phyloP scores from a whole-genome alignment of 2,329 filamentous ascomycete genomes.

The Trichoderma aggressivum region DNA sequence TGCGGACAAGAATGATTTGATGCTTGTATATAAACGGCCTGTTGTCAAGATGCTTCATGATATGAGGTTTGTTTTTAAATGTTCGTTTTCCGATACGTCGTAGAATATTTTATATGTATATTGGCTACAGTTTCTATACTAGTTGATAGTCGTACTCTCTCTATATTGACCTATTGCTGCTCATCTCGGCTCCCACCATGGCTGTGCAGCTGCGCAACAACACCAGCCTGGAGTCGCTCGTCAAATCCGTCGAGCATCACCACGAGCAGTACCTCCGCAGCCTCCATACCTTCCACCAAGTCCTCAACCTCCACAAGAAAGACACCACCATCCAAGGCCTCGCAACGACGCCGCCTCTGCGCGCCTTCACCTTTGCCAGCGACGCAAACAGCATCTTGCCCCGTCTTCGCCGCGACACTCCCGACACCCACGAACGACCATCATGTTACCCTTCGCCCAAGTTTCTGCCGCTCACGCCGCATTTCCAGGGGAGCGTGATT shows the following conservation, averaged over 20 bases:
- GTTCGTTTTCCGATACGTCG: not conserved
- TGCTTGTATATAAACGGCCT: not conserved
- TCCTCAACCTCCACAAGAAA: constrained; percentile 23
- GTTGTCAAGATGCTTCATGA: not conserved
- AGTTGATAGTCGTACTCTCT: not conserved
- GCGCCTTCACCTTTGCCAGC: constrained; percentile 24
- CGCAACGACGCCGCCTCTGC: constrained; percentile 31
- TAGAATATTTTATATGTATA: not conserved
- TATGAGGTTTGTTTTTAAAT: not conserved
- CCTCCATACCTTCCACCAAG: constrained; percentile 31
- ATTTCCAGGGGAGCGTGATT: constrained; percentile 17
- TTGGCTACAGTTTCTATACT: not conserved
- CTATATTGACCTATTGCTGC: not conserved
- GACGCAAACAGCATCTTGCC: constrained; percentile 19
- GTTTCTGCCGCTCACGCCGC: constrained; percentile 25
- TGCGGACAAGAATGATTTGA: not conserved
- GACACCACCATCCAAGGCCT: constrained; percentile 24
- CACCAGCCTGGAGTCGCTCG: constrained; percentile 32
- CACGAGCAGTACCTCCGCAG: constrained; percentile 36
- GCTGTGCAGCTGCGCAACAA: constrained; percentile 21
- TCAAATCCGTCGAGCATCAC: constrained; percentile 32
- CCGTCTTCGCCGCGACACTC: constrained; percentile 29
- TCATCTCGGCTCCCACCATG: not conserved
- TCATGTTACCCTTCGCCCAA: constrained; percentile 26
- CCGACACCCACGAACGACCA: constrained; percentile 29